Base-by-base conservation (phyloP, 805 yeast species). In the Ogataea thermomethanolica region DNA sequence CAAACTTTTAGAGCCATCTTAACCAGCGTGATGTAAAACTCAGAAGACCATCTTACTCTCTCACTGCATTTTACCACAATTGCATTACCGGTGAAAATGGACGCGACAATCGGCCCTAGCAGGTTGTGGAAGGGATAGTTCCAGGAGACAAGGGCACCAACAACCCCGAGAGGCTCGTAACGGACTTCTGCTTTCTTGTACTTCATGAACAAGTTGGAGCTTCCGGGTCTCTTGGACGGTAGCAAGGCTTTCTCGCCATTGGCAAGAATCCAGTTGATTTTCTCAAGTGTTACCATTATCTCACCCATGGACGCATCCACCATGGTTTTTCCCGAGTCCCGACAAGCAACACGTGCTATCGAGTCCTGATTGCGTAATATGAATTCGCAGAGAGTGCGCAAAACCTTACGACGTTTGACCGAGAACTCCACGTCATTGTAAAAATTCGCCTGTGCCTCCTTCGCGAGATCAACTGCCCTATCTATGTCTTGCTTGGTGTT, bases 271-370 rank as follows among this genome's bases (percentile, higher is more conserved):
- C 99, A 93, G 49, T 82, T 81, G 53, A 91, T 65, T 61, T 93
- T 93, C 59, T 93, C 99, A 44, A 91, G 70, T 0, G 99, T 91
- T 11, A 90, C 98, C 78, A 93, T 74, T 34, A 93, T 87, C 64
- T 91, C 96, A 36, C 97, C 97, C 89, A 87, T 83, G 33, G 93
- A 81, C 3, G 98, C 98, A 66, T 93, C 98, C 29, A 93, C 69
- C 81, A 85, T 82, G 1, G 98, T 90, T 60, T 93, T 93, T 23
- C 99, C 99, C 13, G 95, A 84, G 57, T 93, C 99, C 50, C 99
- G 73, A 60, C 98, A 93, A 0, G 98, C 97, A 7, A 93, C 84
- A 33, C 95, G 72, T 3, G 96, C 95, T 34, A 93, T 76, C 36
- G 80, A 78, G 41, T 83, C 90, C 61, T 93, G 99, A 61, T 93